These are phyloP conservation scores for Rhizopus sp. DNA, from an alignment of 371 early-diverging fungal species.

Conservation along the genomic window DNA sequence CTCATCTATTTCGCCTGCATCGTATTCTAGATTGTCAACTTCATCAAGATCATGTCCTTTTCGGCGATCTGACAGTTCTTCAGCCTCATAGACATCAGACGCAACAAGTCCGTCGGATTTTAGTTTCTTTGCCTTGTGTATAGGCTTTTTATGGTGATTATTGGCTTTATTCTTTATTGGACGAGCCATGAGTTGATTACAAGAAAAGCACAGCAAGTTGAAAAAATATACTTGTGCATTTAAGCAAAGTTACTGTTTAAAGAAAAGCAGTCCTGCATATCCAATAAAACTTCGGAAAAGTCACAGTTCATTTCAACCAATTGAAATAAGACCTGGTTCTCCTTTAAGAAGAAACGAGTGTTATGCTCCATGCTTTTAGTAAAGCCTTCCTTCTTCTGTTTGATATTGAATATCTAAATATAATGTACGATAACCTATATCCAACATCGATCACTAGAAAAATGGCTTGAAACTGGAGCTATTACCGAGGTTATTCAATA, in stretches of 20 bases:
- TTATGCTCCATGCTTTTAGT: no score
- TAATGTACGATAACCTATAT: no score
- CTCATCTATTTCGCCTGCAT: slow-evolving; percentile 68
- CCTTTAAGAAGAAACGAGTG: no score
- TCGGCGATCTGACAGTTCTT: slow-evolving; percentile 56
- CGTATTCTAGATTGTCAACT: slow-evolving; percentile 78
- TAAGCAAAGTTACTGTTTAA: neutral
- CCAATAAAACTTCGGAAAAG: no score
- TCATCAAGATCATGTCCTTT: slow-evolving; percentile 67
- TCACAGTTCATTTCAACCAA: no score
- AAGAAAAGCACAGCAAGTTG: neutral
- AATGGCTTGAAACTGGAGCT: no score
- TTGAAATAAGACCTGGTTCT: no score
- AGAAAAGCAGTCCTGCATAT: neutral
- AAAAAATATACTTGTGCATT: neutral
- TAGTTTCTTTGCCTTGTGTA: slow-evolving; percentile 3
- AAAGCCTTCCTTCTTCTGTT: no score
- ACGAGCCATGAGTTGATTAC: slow-evolving; percentile 18
- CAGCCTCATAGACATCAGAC: slow-evolving; percentile 57
- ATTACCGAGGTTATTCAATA: no score
- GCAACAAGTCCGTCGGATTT: slow-evolving; percentile 1
- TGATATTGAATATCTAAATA: no score
- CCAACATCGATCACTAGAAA: no score
- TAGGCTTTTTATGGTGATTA: slow-evolving; percentile 2
- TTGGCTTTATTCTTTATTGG: slow-evolving; percentile 19